These are phyloP conservation scores for Hyaloscypha finlandica DNA, from an alignment of 495 filamentous ascomycete genomes.

Conservation along the genomic window DNA sequence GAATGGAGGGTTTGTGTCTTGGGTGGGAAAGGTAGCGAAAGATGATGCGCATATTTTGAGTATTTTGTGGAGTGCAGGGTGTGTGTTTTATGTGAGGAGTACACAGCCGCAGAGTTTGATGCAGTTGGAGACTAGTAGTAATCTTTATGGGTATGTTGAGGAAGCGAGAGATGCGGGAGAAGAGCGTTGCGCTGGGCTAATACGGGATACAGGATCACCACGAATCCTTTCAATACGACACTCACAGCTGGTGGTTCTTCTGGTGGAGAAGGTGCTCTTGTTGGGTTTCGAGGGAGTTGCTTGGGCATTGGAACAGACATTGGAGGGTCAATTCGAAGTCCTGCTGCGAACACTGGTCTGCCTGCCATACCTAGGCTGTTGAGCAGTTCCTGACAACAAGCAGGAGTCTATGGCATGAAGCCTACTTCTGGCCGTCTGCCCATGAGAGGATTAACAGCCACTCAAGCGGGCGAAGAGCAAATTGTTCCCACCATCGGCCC, in stretches of 20 bases:
- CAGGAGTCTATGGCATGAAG: constrained; percentile 59
- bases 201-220: constrained; percentile 41
- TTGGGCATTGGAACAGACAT: constrained; percentile 72
- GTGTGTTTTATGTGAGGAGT: constrained; percentile 54
- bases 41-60: constrained; percentile 50
- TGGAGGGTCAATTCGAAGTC: constrained; percentile 66
- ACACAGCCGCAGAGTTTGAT: constrained; percentile 62
- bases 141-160: constrained; percentile 51
- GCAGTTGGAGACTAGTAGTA: constrained; percentile 58
- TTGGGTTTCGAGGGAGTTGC: constrained; percentile 57
- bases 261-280: constrained; percentile 67
- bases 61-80: constrained; percentile 48
- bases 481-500: constrained; percentile 65
- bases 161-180: background rate
- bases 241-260: constrained; percentile 64
- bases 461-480: constrained; percentile 58
- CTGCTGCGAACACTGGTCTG: constrained; percentile 61
- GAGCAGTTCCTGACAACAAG: background rate
- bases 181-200: constrained; percentile 7
- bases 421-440: constrained; percentile 63
- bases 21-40: constrained; percentile 41
- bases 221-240: constrained; percentile 57
- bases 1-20: constrained; percentile 50
- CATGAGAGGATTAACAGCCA: constrained; percentile 45
- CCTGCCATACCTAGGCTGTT: background rate